Conservation (phyloP, 768 basidiomycete species). For the Erythrobasidium yunnanense region DNA sequence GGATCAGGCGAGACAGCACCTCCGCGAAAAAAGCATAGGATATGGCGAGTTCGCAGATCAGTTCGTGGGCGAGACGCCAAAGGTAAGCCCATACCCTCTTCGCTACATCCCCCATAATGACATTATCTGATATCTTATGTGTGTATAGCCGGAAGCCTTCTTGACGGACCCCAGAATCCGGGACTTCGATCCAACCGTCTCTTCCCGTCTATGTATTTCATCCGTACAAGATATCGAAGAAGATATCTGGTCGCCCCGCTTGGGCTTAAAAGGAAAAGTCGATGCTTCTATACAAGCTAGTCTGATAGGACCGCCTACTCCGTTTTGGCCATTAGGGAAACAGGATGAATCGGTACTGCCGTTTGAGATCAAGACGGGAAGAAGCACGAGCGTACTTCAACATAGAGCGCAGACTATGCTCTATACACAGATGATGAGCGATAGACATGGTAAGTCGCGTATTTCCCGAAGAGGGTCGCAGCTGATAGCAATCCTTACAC, state of each 20-base stretch:
- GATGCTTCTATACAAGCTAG: constrained; percentile 70
- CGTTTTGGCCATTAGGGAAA: neutral
- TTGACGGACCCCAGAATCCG: constrained; percentile 58
- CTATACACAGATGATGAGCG: constrained; percentile 78
- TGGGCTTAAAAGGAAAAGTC: constrained; percentile 88
- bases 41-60: constrained; percentile 44
- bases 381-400: constrained; percentile 64
- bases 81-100: constrained; percentile 45
- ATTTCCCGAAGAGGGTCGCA: neutral
- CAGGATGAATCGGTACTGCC: constrained; percentile 47
- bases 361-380: constrained; percentile 93
- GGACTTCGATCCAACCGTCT: constrained; percentile 45
- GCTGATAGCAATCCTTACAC: neutral
- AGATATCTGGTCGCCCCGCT: constrained; percentile 91
- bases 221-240: constrained; percentile 81
- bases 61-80: constrained; percentile 57
- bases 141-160: constrained; percentile 51
- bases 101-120: constrained; percentile 4
- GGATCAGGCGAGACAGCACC: constrained; percentile 40
- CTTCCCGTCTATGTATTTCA: constrained; percentile 58
- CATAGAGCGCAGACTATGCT: constrained; percentile 97
- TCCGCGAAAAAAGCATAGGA: constrained; percentile 40
- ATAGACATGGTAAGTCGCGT: constrained; percentile 57
- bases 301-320: neutral
- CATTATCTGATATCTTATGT: neutral